Base-by-base conservation (phyloP, 2,329 filamentous ascomycete species). In the Mollisia scopiformis region DNA sequence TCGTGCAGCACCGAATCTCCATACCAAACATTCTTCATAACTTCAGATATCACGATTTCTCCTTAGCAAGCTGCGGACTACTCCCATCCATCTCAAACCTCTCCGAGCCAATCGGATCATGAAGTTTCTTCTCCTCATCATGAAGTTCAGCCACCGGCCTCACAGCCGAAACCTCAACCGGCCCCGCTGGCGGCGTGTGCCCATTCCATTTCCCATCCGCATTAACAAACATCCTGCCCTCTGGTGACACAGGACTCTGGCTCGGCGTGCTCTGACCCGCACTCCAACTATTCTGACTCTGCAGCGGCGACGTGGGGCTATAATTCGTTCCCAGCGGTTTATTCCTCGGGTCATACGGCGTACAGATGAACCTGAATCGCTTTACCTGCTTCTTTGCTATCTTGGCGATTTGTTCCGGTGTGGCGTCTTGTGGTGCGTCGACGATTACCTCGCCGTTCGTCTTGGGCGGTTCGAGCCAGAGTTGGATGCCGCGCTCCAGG, bases 401-500 rank as follows among this genome's bases (percentile, higher is more conserved):
- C 30, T 58, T 64, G 33, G 52, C 31, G 23, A 43, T 52, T 13
- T 57, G 25, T 16, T 60, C 61, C n/a, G 23, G 7, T 19, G 13
- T 54, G 53, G 14, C 49, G 1, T 23, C 25, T 14, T 4, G 30
- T 11, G 14, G 10, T n/a, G 35, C 6, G 11, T 64, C 59, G 4
- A 60, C 41, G 28, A 43, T 41, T 1, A 55, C 13, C 21, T 65
- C 65, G n/a, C 61, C 62, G 2, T 55, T 59, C 4, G 62, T 37
- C n/a, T 30, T 31, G 2, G 69, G 69, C 10, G 67, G 41, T 46
- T 69, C 66, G 1, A 71, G 47, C 69, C 69, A 71, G 6, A 62
- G 63, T 21, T 68, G 62, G n/a, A 71, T 66, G 1, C 68, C 66
- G 28, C 59, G 64, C 2, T 55, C 35, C 21, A 21, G 16, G 21